Conservation (phyloP, 192 early-diverging fungal genomes). For the Backusella morwellensis region DNA sequence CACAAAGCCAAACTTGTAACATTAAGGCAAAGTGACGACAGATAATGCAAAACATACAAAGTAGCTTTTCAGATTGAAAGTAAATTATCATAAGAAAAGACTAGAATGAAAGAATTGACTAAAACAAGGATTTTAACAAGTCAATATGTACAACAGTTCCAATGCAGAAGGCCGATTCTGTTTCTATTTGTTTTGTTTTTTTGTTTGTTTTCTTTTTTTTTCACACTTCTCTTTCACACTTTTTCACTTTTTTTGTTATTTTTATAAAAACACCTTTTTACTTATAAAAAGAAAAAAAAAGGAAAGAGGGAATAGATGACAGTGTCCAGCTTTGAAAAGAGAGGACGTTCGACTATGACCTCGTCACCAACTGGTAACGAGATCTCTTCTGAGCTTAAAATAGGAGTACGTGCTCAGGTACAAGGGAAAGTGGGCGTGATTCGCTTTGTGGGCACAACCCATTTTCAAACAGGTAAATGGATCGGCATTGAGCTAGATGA, state of each 20-base stretch:
- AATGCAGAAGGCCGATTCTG: background rate
- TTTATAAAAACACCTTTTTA: background rate
- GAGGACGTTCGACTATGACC: background rate
- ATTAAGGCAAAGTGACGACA: too few relatives aligned
- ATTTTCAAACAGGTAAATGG: slow-evolving; percentile 85
- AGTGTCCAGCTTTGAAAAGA: background rate
- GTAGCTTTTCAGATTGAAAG: too few relatives aligned
- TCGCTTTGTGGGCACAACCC: slow-evolving; percentile 79
- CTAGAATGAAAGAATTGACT: too few relatives aligned
- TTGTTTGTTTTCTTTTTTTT: background rate
- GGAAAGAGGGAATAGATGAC: background rate
- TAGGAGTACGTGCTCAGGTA: slow-evolving; percentile 51
- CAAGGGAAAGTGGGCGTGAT: slow-evolving; percentile 63
- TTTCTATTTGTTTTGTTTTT: background rate
- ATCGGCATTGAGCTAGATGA: slow-evolving; percentile 87
- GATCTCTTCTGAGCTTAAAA: slow-evolving; percentile 22
- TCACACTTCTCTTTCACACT: background rate
- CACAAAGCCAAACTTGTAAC: too few relatives aligned
- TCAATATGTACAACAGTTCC: background rate
- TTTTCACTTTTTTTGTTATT: background rate
- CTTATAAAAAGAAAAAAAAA: background rate
- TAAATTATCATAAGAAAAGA: too few relatives aligned
- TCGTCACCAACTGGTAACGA: slow-evolving; percentile 16
- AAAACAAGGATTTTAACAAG: background rate
- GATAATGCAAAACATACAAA: too few relatives aligned